These are phyloP conservation scores for Neurospora discreta DNA, from an alignment of 495 filamentous ascomycete species.

Conservation along the genomic window DNA sequence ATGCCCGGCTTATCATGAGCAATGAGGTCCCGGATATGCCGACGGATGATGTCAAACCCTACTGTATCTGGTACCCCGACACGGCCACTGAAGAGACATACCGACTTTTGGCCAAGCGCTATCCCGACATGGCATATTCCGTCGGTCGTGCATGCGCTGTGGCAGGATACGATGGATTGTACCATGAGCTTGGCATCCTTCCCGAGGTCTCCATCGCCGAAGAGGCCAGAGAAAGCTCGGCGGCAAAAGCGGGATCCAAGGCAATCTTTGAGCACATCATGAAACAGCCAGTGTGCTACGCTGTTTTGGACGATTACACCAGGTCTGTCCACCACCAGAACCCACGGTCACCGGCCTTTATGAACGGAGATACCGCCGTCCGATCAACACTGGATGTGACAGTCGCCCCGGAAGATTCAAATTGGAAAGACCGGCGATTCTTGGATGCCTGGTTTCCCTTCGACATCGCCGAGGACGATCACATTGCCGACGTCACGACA, in stretches of 20 bases:
- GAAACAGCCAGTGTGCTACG: slow-evolving; percentile 1
- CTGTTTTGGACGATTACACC: slow-evolving; percentile 11
- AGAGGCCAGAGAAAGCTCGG: slow-evolving; percentile 6
- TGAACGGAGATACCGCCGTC: slow-evolving; percentile 12
- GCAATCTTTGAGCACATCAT: slow-evolving; percentile 8
- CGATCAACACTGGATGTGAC: neutral
- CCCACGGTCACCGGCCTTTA: neutral
- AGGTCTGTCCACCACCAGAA: neutral
- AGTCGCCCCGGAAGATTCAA: too few species aligned
- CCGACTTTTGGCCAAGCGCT: slow-evolving; percentile 9
- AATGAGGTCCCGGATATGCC: slow-evolving; percentile 23
- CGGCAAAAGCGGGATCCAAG: neutral
- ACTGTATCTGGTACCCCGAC: slow-evolving; percentile 35
- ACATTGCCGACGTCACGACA: neutral
- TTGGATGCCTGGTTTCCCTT: too few species aligned
- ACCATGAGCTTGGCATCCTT: slow-evolving; percentile 8
- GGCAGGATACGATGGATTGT: slow-evolving; percentile 7
- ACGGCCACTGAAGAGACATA: slow-evolving; percentile 25
- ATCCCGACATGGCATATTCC: slow-evolving; percentile 7
- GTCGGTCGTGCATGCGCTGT: slow-evolving; percentile 11
- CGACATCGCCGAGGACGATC: slow-evolving; percentile 8
- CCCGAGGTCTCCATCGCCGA: slow-evolving; percentile 11
- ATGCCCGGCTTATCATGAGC: slow-evolving; percentile 32
- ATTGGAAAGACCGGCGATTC: too few species aligned
- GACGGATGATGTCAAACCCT: slow-evolving; percentile 19